These are phyloP conservation scores for Claviceps quebecensis DNA, from an alignment of 2,329 filamentous ascomycete genomes.

Conservation along the genomic window DNA sequence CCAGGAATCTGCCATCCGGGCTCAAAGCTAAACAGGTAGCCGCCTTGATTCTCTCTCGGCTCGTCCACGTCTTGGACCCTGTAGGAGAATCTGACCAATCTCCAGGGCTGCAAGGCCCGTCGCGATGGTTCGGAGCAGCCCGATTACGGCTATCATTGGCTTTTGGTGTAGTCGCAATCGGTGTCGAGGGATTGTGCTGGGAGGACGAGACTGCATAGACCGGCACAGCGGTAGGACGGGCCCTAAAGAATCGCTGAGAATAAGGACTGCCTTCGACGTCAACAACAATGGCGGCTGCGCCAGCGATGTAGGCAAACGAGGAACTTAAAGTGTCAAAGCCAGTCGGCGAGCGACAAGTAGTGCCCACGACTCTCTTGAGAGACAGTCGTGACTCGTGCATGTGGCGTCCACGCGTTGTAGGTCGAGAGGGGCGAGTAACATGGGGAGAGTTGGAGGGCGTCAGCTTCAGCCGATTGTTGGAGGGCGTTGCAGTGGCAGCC, in stretches of 20 bases:
- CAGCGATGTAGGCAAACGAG: constrained; percentile 81
- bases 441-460: constrained; percentile 69
- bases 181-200: constrained; percentile 35
- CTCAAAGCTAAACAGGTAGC: constrained; percentile 84
- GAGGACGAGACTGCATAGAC: constrained; percentile 41
- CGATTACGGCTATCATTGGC: constrained; percentile 50
- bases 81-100: constrained; percentile 48
- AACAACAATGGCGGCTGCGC: constrained; percentile 83
- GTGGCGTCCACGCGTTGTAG: constrained; percentile 39
- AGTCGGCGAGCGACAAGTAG: constrained; percentile 70
- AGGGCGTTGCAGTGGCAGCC: constrained; percentile 37
- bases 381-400: constrained; percentile 47
- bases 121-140: constrained; percentile 31
- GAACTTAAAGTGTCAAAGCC: constrained; percentile 72
- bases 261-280: constrained; percentile 55
- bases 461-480: constrained; percentile 46
- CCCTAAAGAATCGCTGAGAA: constrained; percentile 80
- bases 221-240: constrained; percentile 63
- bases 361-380: constrained; percentile 76
- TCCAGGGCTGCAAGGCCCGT: constrained; percentile 28
- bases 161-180: constrained; percentile 40
- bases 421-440: constrained; percentile 46
- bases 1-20: constrained; percentile 72
- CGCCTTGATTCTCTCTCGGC: constrained; percentile 84
- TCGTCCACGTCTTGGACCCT: constrained; percentile 64